phyloP scores from a whole-genome alignment of 768 basidiomycete species.

The Candolleomyces efflorescens region DNA sequence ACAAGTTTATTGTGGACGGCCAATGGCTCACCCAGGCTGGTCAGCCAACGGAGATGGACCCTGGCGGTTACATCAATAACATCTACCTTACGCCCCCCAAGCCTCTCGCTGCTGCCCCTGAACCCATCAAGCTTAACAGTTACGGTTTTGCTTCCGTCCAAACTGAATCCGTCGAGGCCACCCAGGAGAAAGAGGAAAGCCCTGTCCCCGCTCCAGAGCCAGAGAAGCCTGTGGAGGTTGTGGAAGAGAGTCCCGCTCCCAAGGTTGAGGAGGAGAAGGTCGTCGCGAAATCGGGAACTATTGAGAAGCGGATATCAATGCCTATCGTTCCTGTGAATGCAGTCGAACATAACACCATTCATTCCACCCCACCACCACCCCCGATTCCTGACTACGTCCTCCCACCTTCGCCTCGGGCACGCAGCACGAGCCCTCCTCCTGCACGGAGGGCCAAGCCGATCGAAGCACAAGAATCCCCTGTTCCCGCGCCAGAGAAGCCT shows the following conservation, averaged over 20 bases:
- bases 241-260: no score
- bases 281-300: no score
- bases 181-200: background rate
- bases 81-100: slow-evolving; percentile 51
- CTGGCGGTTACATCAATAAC: slow-evolving; percentile 68
- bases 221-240: no score
- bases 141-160: slow-evolving; percentile 35
- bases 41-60: slow-evolving; percentile 58
- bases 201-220: slow-evolving; percentile 5
- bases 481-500: no score
- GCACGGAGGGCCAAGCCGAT: no score
- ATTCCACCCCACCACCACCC: slow-evolving; percentile 9
- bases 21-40: slow-evolving; percentile 52
- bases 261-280: no score
- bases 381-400: slow-evolving; percentile 8
- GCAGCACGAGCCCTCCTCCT: no score
- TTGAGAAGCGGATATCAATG: slow-evolving; percentile 32
- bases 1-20: slow-evolving; percentile 82
- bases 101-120: slow-evolving; percentile 18
- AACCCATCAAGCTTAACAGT: slow-evolving; percentile 17
- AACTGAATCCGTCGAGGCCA: slow-evolving; percentile 34
- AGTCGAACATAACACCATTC: slow-evolving; percentile 29
- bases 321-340: slow-evolving; percentile 38
- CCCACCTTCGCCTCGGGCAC: slow-evolving; percentile 5
- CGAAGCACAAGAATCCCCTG: no score